These are phyloP conservation scores for Pseudotsuga menziesii DNA, from an alignment of 75 land plant species.

Conservation along the genomic window DNA sequence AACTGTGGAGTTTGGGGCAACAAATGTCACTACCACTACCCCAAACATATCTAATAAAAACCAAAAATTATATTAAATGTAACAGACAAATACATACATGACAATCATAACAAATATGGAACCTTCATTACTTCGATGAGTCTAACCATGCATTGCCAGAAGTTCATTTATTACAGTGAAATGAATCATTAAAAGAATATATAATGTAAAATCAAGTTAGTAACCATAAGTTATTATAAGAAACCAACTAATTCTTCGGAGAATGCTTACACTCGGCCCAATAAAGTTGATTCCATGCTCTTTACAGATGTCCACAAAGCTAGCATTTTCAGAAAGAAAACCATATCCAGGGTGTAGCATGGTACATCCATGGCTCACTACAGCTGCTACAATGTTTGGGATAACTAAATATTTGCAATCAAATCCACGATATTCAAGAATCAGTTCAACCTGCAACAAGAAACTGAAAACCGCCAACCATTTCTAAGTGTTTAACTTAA, in stretches of 20 bases:
- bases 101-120: background rate
- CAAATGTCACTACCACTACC: background rate
- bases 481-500: background rate
- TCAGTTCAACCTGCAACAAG: background rate
- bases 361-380: conserved; percentile 66
- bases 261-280: conserved; percentile 81
- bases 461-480: background rate
- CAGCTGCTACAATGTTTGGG: conserved; percentile 87
- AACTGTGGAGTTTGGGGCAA: background rate
- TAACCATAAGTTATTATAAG: background rate
- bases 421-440: conserved; percentile 6
- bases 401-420: conserved; percentile 61
- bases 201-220: background rate
- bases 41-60: background rate
- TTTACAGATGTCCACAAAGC: conserved; percentile 86
- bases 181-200: background rate
- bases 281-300: conserved; percentile 95
- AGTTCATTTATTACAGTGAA: background rate
- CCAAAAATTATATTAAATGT: background rate
- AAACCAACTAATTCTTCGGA: background rate
- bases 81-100: background rate
- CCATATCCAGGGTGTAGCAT: conserved; percentile 99
- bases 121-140: background rate
- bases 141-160: background rate
- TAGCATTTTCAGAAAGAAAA: conserved; percentile 88